Base-by-base conservation (phyloP, 2,329 filamentous ascomycete species). In the Zymoseptoria tritici region DNA sequence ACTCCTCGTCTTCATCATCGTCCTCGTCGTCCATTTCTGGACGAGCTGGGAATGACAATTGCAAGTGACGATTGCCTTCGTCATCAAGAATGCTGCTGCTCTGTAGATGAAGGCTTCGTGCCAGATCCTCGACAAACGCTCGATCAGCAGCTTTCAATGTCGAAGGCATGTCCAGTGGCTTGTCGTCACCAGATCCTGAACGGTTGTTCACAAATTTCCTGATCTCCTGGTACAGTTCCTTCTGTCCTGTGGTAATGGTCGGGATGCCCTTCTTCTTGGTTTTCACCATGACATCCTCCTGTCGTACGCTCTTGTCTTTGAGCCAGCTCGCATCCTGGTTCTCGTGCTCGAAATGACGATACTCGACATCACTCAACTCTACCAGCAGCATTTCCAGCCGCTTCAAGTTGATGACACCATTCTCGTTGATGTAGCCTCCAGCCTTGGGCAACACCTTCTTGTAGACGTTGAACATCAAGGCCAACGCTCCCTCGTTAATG, bases 401-500 rank as follows among this genome's bases (percentile, higher is more conserved):
- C 63, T 87, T 78, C 72, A 99, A 79, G 72, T 97, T 95, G 75
- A 99, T 96, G 53, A 89, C 86, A 70, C 94, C 95, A 58, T 89
- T 86, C 73, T 99, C 91, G 75, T 99, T 99, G 76, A 99, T 93
- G 74, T 97, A 99, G 4, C 94, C 94, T 59, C 90, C 89, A 69
- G 91, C 88, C 71, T 88, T 86, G 7, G 92, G 92, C 61, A 99
- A 79, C 46, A 96, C 86, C 54, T 88, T 83, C 76, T 97, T 97
- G 81, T 99, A 99, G 61, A 96, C 86, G 71, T 89, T 88, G 75
- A 99, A 99, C 94, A 99, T 99, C 72, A 94, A 87, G 22, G 93
- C 90, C 75, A 99, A 79, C 21, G 95, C 94, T 65, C 94, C 95
- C 76, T 99, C 95, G 75, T 99, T 99, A 76, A 99, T 99, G 76